These are phyloP conservation scores for Ogataea methanolica DNA, from an alignment of 805 yeast genomes.

Conservation along the genomic window DNA sequence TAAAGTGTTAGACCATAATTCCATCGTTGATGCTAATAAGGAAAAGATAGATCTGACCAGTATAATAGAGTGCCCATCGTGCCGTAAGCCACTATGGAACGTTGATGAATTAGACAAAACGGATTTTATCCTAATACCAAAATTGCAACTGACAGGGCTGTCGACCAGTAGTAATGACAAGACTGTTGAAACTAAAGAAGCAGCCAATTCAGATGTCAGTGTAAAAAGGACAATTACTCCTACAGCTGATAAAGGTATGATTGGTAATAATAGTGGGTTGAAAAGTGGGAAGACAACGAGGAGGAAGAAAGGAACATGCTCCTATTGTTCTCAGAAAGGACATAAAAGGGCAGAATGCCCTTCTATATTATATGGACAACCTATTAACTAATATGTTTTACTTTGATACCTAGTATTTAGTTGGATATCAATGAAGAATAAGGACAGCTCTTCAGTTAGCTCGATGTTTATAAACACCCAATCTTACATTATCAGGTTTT, in stretches of 20 bases:
- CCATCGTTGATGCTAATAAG: too few species aligned
- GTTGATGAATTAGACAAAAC: slow-evolving; percentile 3
- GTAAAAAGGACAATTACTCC: too few species aligned
- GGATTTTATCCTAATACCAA: slow-evolving; percentile 22
- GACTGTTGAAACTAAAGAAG: background rate
- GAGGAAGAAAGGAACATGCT: slow-evolving; percentile 28
- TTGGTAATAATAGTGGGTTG: too few species aligned
- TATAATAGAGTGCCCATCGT: slow-evolving; percentile 8
- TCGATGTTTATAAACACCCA: too few species aligned
- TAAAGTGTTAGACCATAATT: too few species aligned
- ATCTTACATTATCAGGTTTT: too few species aligned
- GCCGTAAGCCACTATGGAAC: slow-evolving; percentile 11
- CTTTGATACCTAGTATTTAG: background rate
- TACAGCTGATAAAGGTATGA: too few species aligned
- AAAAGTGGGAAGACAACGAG: slow-evolving; percentile 1
- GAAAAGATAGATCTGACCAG: too few species aligned
- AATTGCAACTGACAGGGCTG: background rate
- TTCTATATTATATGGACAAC: slow-evolving; percentile 13
- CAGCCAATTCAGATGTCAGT: too few species aligned
- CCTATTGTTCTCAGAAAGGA: slow-evolving; percentile 30
- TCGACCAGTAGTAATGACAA: background rate
- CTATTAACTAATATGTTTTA: background rate
- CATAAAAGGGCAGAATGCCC: slow-evolving; percentile 34
- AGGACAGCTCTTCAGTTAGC: too few species aligned
- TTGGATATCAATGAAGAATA: background rate